Conservation (phyloP, 371 early-diverging fungal species). For the Massospora cicadina region DNA sequence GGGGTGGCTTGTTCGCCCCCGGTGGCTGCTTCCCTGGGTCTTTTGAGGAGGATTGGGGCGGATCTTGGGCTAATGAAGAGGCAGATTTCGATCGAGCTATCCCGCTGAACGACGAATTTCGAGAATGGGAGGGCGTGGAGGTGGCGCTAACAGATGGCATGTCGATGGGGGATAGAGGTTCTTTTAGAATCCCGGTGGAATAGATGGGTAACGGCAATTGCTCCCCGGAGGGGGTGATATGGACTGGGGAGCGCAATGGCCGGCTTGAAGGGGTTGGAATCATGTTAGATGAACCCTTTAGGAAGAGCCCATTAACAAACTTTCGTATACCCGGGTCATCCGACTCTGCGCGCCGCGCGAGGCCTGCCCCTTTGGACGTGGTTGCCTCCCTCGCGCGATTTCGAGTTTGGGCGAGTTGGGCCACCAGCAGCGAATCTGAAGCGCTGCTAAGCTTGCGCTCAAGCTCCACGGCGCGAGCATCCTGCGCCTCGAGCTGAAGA, state of each 20-base stretch:
- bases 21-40: neutral
- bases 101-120: neutral
- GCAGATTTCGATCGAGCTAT: neutral
- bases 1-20: neutral
- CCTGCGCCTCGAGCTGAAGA: conserved; percentile 5
- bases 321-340: neutral
- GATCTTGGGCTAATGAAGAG: conserved; percentile 2
- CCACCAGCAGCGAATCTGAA: neutral
- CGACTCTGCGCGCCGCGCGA: neutral
- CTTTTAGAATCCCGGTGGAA: conserved; percentile 2
- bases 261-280: neutral
- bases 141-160: neutral
- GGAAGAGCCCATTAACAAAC: neutral
- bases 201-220: conserved; percentile 7
- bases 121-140: neutral
- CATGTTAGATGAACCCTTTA: neutral
- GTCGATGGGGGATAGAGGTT: neutral
- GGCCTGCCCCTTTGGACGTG: neutral
- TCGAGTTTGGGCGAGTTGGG: neutral
- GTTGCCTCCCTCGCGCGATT: neutral
- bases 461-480: neutral
- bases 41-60: neutral
- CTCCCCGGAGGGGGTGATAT: neutral
- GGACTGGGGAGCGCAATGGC: neutral
- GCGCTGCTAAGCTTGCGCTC: neutral